A percentile compares a stretch with the other conserved stretches of the same genome.
phyloP scores from a whole-genome alignment of 495 filamentous ascomycete genomes.

The Parathielavia hyrcaniae region DNA sequence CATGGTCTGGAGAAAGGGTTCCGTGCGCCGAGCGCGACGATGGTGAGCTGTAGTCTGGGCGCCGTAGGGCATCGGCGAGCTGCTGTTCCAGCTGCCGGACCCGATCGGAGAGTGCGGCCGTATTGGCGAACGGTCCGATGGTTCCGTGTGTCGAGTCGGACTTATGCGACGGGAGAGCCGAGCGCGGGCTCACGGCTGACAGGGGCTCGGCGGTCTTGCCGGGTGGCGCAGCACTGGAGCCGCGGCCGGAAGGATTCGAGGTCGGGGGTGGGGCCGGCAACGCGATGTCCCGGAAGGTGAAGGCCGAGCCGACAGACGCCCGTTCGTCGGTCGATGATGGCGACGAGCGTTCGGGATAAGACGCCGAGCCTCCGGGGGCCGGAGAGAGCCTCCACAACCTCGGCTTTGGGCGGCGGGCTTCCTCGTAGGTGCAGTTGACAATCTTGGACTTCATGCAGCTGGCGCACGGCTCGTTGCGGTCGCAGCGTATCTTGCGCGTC shows the following conservation, averaged over 20 bases:
- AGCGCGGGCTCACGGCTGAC: conserved; percentile 14
- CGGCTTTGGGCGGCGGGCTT: conserved; percentile 32
- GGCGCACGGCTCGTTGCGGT: conserved; percentile 46
- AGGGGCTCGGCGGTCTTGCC: conserved; percentile 16
- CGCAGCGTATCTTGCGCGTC: conserved; percentile 52
- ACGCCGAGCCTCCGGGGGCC: conserved; percentile 17
- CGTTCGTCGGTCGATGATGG: conserved; percentile 19
- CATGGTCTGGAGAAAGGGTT: conserved; percentile 4
- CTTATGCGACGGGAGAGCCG: background rate
- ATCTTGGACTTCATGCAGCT: conserved; percentile 45
- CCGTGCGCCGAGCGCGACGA: conserved; percentile 7
- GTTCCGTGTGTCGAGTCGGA: background rate
- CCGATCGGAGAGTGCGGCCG: conserved; percentile 21
- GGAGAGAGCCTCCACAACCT: conserved; percentile 30
- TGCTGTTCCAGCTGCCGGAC: conserved; percentile 32
- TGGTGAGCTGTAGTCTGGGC: conserved; percentile 16
- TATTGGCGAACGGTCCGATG: conserved; percentile 7
- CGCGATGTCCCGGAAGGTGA: conserved; percentile 13
- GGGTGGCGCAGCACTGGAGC: conserved; percentile 13
- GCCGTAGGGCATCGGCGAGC: conserved; percentile 25
- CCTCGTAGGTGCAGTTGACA: conserved; percentile 42
- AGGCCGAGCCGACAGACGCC: conserved; percentile 4
- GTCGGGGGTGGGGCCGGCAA: conserved; percentile 10
- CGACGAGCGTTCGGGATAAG: conserved; percentile 18
- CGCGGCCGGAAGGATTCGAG: background rate